Evolutionary conservation across 2,329 filamentous ascomycete species (phyloP), one percentile per base, ranked within the genome.

Genomic region (Colletotrichum australisinense): DNA sequence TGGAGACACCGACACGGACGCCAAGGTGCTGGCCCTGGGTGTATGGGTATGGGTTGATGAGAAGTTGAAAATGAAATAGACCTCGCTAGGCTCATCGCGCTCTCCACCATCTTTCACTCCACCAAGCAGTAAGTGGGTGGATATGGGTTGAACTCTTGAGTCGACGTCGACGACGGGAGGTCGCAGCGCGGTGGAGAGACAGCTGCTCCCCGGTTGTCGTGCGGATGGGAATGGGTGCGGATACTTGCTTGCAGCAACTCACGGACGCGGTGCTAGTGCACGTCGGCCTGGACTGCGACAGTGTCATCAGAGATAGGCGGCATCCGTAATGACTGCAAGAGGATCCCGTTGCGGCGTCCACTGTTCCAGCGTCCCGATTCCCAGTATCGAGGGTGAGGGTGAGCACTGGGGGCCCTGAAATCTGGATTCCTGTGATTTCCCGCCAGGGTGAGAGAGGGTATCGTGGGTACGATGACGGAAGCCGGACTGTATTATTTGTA

Each of bases 1-100:
- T 35, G 46, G 26, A 24, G 11, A 16, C 60, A 6, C 42, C 42
- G 42, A 49, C 26, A n/a, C 24, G 7, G 42, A 63, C 28, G 19
- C 26, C 42, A 52, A 49, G 60, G n/a, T 30, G 38, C 8, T 58
- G 56, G 49, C 16, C 19, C 16, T 49, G 19, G 16, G 42, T 19
- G 8, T 49, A 49, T 63, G 30, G 69, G 42, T 59, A 58, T 69
- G 52, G 52, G 65, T 30, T 58, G 35, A 35, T n/a, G 46, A 60
- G 53, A 49, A 46, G n/a, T 30, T 57, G 52, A 30, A 32, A 30
- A 38, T 35, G 66, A 46, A 59, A 69, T 57, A 46, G 35, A 24
- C 42, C 62, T 72, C 38, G 52, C 65, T 42, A 69, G 69, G 38
- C 69, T 53, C 69, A 72, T 69, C 19, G 58, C 49, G 38, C 58